Evolutionary conservation across 2,329 filamentous ascomycete genomes (phyloP), one percentile per base, ranked within the genome.

Genomic region (Apiospora sp.): DNA sequence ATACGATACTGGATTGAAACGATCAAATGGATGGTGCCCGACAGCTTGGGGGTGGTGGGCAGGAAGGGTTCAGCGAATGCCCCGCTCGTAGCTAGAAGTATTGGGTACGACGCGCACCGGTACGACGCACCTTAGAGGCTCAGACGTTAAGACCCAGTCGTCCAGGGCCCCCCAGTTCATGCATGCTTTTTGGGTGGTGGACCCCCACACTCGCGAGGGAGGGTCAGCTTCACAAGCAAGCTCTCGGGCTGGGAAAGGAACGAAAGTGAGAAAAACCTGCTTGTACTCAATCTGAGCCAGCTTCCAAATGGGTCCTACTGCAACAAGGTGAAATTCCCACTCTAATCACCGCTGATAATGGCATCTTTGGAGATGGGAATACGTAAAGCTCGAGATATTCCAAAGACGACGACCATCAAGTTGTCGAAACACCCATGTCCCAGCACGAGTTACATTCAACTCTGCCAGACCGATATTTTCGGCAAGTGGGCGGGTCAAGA

Each of bases 191-290:
- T 64, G 58, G 58, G 58, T 64, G 58, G 58, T 64, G 58, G 58
- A 64, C 58, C 58, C 58, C 58, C 58, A 64, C 58, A 64, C 58
- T 64, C 58, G 41, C 58, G 34, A 41, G 58, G 58, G 58, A 64
- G 58, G 58, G 58, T 64, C 58, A 64, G 58, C 58, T 64, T 64
- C 58, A 64, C 58, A 41, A 64, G 58, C 58, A 41, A 64, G 58
- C 58, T 64, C 58, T 64, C 58, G 19, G 30, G 19, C 41, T 64
- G 58, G 19, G 58, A 64, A 24, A 64, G 58, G 22, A 34, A 34
- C 27, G 54, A 34, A 61, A 22, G 16, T 37, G 14, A 58, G 27
- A 30, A 61, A 64, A 64, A 41, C 58, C 30, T 22, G 58, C 34
- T 64, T 64, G 34, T 61, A 34, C 37, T 37, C 22, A 27, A 19